Evolutionary conservation across 2,329 filamentous ascomycete genomes (phyloP), one percentile per base, ranked within the genome.

Genomic region (Colletotrichum phormii): DNA sequence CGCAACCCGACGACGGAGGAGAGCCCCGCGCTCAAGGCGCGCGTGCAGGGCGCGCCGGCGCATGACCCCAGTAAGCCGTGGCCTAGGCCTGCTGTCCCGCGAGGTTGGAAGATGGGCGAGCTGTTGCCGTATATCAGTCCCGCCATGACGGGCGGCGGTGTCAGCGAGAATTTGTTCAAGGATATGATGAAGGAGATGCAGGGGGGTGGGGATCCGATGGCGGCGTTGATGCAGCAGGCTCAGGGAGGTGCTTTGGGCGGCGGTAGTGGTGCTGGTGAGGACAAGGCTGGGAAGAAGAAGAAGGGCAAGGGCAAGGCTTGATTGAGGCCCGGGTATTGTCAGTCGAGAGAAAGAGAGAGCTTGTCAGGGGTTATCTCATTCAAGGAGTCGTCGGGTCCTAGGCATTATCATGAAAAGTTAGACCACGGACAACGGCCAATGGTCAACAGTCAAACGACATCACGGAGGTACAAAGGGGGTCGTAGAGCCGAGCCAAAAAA

Each of bases 151-250:
- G 97, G 97, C 9, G 97, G 97, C 12, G 97, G 97, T 46, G 94
- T 98, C 12, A 95, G 91, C 74, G 97, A 99, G 82, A 97, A 98
- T 80, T 90, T 98, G 74, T 91, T 98, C 79, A 95, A 97, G 86
- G 95, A 98, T 77, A 97, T 98, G 88, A 98, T 98, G 95, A 92
- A 91, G 79, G 95, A 97, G 85, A 97, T 98, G 94, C 86, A 88
- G 78, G 82, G 82, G 3, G 84, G 83, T 2, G 86, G 84, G 0
- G 86, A 87, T 53, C 83, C 82, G 8, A 86, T 86, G 85, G 78
- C 81, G 8, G 84, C 83, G 49, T 74, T 84, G 68, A 84, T 85
- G 83, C 83, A 81, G 8, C 82, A 78, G 35, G 80, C 79, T 59
- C 42, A 49, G 42, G 80, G 72, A 1, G 82, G 79, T 2, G 80